Evolutionary conservation across 140 eudicot genomes (phyloP).

Genomic region (Anethum foeniculum): DNA sequence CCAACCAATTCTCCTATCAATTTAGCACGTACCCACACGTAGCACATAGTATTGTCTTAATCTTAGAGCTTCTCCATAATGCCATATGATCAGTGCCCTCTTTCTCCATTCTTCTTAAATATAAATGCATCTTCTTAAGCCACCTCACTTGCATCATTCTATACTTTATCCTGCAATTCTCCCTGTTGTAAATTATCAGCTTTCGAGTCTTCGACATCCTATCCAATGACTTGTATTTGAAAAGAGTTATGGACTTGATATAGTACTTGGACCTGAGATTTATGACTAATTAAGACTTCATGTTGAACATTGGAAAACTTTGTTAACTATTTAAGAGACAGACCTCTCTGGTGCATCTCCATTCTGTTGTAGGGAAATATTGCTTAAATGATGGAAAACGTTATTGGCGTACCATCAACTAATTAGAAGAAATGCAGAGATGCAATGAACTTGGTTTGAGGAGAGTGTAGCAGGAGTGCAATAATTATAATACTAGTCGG

Average conservation of each 20-base stretch:
- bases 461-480: neutral
- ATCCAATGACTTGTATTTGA: too few relatives aligned
- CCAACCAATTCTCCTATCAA: neutral
- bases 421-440: neutral
- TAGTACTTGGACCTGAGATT: neutral
- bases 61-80: neutral
- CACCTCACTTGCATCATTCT: neutral
- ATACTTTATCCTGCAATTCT: neutral
- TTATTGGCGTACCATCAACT: neutral
- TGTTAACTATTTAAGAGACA: neutral
- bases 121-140: neutral
- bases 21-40: neutral
- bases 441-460: neutral
- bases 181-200: neutral
- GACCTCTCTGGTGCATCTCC: neutral
- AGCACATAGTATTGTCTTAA: neutral
- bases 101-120: neutral
- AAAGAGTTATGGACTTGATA: neutral
- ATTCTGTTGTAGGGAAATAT: neutral
- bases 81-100: neutral
- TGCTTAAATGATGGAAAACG: neutral
- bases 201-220: too few relatives aligned
- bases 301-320: neutral
- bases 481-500: neutral
- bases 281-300: neutral